Conservation (phyloP, 805 yeast species). For the Saccharomycopsis microspora region DNA sequence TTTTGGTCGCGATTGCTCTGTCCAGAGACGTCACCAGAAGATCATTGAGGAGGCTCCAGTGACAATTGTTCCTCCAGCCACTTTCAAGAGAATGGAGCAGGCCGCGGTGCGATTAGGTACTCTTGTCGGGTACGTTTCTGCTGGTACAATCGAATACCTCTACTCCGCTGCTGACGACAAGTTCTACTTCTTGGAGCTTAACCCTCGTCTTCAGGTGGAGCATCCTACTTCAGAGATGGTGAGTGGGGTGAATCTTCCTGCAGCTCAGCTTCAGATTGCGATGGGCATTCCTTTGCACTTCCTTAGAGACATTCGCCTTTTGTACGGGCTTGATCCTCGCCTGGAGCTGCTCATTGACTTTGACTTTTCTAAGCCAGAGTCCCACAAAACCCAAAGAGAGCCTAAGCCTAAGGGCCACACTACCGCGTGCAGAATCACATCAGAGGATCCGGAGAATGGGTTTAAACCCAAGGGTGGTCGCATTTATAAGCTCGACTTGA, state of each 20-base stretch:
- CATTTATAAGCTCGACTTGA: constrained; percentile 88
- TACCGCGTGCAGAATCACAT: constrained; percentile 97
- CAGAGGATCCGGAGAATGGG: constrained; percentile 99
- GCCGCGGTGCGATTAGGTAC: constrained; percentile 97
- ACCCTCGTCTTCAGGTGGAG: constrained; percentile 98
- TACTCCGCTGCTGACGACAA: constrained; percentile 91
- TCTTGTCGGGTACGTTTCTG: constrained; percentile 95
- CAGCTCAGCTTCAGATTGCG: constrained; percentile 97
- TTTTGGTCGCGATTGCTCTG: constrained; percentile 98
- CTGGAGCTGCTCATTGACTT: constrained; percentile 85
- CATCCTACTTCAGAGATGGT: constrained; percentile 99
- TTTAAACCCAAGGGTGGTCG: constrained; percentile 98
- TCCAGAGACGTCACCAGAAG: constrained; percentile 98
- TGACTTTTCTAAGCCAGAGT: constrained; percentile 63
- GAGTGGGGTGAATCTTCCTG: constrained; percentile 94
- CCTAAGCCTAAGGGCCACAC: constrained; percentile 98
- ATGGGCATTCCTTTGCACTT: constrained; percentile 99
- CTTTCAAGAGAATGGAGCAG: constrained; percentile 85
- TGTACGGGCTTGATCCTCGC: constrained; percentile 95
- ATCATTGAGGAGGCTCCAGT: constrained; percentile 99
- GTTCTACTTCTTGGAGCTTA: constrained; percentile 91
- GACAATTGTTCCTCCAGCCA: constrained; percentile 77
- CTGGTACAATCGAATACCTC: constrained; percentile 97
- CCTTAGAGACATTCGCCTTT: constrained; percentile 81
- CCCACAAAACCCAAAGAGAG: constrained; percentile 71